Base-by-base conservation (phyloP, 2,329 filamentous ascomycete genomes). In the Sporothrix brunneoviolacea region DNA sequence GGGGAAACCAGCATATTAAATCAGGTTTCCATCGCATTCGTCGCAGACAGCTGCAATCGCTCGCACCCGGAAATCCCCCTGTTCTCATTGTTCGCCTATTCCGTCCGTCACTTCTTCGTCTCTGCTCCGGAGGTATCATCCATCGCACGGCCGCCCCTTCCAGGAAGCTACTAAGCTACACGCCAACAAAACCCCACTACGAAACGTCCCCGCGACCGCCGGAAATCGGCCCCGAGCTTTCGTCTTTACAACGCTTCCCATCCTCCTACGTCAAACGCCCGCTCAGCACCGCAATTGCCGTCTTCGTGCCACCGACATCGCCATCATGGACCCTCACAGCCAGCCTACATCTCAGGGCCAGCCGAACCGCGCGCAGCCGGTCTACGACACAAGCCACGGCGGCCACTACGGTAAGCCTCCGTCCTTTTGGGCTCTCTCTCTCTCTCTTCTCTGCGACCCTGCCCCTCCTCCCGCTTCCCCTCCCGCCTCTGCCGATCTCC, bases 311-410 rank as follows among this genome's bases (percentile, higher is more conserved):
- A 43, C 39, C 44, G 43, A 32, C 35, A 18, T 27, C 51, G 39
- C 56, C 58, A 66, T 54, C 59, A 83, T 83, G 79, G 79, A 83
- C 59, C 69, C 68, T 41, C 69, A 76, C 61, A 70, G 75, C 57
- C 71, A 76, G 55, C 70, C 71, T 53, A 67, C 79, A 53, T 70
- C 76, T 55, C 78, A 80, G 62, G 63, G 68, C 44, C 80, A 83
- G 63, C 74, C 77, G 62, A 74, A 71, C 61, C 77, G 80, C 58
- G 73, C 77, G 57, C 75, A 79, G 61, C 81, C 81, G 15, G 76
- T 79, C n/a, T 90, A 90, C 66, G 85, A 90, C 68, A 80, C 80
- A 45, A 76, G 72, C 59, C 82, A 86, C 63, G 86, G 84, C 54
- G 86, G 86, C 48, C 86, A 90, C 67, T 90, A 89, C 71, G 85